phyloP scores from a whole-genome alignment of 1,284 basidiomycete species.

The Ustilago hordei region DNA sequence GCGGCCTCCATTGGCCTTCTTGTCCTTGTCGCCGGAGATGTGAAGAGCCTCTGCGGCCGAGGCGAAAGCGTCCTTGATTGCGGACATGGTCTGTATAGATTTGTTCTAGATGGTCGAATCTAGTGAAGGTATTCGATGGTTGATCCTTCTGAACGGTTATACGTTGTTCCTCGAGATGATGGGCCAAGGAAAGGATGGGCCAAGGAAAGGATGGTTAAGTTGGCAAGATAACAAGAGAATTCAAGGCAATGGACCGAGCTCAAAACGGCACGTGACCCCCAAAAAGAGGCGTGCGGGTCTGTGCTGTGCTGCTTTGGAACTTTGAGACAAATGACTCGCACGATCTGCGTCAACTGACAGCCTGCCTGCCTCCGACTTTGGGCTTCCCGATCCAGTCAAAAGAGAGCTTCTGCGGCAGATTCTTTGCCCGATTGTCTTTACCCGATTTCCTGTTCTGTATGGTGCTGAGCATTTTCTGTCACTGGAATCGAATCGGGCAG shows the following conservation, averaged over 20 bases:
- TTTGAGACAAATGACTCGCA: constrained; percentile 6
- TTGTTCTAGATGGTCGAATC: constrained; percentile 4
- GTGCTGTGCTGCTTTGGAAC: neutral
- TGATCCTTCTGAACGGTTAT: neutral
- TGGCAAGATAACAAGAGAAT: neutral
- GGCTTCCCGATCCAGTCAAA: constrained; percentile 1
- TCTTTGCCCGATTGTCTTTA: neutral
- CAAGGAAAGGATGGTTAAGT: neutral
- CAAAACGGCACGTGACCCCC: neutral
- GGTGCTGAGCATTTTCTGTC: neutral
- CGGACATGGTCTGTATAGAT: constrained; percentile 46
- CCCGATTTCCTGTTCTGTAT: neutral
- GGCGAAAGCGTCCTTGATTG: constrained; percentile 61
- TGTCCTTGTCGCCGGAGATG: constrained; percentile 52
- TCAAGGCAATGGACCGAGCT: constrained; percentile 8
- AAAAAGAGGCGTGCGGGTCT: neutral
- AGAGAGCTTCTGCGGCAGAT: neutral
- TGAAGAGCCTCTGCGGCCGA: constrained; percentile 59
- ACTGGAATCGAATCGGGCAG: constrained; percentile 4
- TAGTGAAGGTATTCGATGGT: neutral
- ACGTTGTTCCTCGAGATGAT: neutral
- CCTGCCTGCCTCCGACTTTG: neutral
- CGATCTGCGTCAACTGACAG: neutral
- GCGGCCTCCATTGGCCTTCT: constrained; percentile 44
- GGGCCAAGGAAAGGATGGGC: neutral